A percentile compares a stretch with the other conserved stretches of the same genome.
Conservation (phyloP, 108 stramenopile genomes). For the Discostella pseudostelligera region DNA sequence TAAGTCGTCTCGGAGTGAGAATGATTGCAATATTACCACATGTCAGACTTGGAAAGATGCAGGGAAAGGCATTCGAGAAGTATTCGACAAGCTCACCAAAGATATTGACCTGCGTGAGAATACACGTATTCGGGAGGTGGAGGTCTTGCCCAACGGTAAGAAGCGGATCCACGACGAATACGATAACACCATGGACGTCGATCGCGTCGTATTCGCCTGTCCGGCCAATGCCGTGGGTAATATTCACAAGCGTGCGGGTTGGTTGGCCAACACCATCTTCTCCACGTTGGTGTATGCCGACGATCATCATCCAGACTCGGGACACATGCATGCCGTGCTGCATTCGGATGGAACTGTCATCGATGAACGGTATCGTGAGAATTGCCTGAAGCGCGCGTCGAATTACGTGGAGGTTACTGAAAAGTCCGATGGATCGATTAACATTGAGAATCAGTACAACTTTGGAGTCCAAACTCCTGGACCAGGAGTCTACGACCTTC, state of each 20-base stretch:
- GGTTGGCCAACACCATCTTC: slow-evolving; percentile 51
- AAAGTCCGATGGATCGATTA: slow-evolving; percentile 45
- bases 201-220: slow-evolving; percentile 57
- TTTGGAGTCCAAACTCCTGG: slow-evolving; percentile 61
- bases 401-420: slow-evolving; percentile 60
- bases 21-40: slow-evolving; percentile 54
- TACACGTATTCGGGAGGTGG: slow-evolving; percentile 46
- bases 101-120: slow-evolving; percentile 49
- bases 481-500: slow-evolving; percentile 54
- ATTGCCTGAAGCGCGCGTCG: slow-evolving; percentile 49
- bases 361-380: slow-evolving; percentile 42
- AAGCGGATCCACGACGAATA: slow-evolving; percentile 52
- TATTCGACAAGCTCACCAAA: slow-evolving; percentile 47
- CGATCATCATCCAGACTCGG: slow-evolving; percentile 59
- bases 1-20: slow-evolving; percentile 28
- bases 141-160: slow-evolving; percentile 50
- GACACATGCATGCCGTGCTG: slow-evolving; percentile 58
- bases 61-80: slow-evolving; percentile 55
- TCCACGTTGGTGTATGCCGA: slow-evolving; percentile 53
- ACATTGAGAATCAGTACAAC: slow-evolving; percentile 64
- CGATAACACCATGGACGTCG: slow-evolving; percentile 49
- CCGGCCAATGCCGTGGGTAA: slow-evolving; percentile 53
- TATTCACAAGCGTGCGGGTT: slow-evolving; percentile 43
- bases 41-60: slow-evolving; percentile 65
- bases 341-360: slow-evolving; percentile 57